Evolutionary conservation across 2,329 filamentous ascomycete species (phyloP).

Genomic region (Fusarium tricinctum): DNA sequence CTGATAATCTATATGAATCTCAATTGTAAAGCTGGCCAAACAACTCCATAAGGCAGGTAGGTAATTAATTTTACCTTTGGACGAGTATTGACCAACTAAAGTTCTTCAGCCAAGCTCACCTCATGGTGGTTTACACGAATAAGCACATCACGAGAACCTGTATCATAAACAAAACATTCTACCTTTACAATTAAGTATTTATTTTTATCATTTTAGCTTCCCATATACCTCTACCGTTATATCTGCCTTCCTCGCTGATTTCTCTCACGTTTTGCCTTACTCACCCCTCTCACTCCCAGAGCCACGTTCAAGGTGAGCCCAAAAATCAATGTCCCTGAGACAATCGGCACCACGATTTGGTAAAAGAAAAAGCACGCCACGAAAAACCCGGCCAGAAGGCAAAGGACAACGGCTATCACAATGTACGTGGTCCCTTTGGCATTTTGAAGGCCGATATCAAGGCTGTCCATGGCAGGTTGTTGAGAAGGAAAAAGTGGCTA

Average conservation of each 20-base stretch:
- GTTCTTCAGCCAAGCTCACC: too few species aligned
- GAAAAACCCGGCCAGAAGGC: constrained; percentile 5
- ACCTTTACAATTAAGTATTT: too few species aligned
- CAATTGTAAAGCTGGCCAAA: too few species aligned
- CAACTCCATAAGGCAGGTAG: too few species aligned
- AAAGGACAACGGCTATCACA: constrained; percentile 7
- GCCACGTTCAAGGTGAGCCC: constrained; percentile 8
- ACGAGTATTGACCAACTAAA: too few species aligned
- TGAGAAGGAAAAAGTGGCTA: background rate
- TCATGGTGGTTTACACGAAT: too few species aligned
- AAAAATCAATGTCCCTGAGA: constrained; percentile 4
- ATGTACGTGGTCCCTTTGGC: constrained; percentile 7
- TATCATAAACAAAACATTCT: too few species aligned
- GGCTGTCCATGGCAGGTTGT: constrained; percentile 6
- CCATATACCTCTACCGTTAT: background rate
- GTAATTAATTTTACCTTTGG: too few species aligned
- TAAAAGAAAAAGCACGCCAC: constrained; percentile 20
- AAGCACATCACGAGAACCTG: too few species aligned
- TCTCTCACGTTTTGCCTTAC: constrained; percentile 1
- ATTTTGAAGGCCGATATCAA: constrained; percentile 10
- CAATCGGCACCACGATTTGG: constrained; percentile 14
- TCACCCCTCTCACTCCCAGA: constrained; percentile 1
- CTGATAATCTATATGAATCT: too few species aligned
- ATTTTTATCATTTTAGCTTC: too few species aligned
- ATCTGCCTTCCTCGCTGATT: background rate